Conservation (phyloP, 1,139 yeast species). For the Suhomyces taliae region DNA sequence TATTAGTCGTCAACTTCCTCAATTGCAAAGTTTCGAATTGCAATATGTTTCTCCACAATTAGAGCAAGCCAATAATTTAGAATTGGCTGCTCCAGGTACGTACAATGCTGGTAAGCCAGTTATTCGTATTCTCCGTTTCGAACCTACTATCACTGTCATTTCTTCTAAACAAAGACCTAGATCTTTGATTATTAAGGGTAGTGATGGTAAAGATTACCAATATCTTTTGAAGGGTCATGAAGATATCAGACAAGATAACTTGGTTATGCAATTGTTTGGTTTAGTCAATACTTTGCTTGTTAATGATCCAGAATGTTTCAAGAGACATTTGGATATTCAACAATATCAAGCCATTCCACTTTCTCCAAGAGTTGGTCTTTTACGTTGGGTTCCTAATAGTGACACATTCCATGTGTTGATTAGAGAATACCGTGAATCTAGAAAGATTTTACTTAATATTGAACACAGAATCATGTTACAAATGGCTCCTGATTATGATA, state of each 20-base stretch:
- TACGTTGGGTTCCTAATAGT: constrained; percentile 97
- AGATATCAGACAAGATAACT: constrained; percentile 94
- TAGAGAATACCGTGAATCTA: constrained; percentile 86
- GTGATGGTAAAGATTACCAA: constrained; percentile 87
- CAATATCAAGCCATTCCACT: constrained; percentile 91
- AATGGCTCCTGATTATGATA: constrained; percentile 98
- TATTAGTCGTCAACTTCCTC: constrained; percentile 86
- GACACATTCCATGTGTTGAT: constrained; percentile 95
- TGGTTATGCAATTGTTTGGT: constrained; percentile 97
- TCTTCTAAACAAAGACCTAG: constrained; percentile 97
- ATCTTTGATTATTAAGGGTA: constrained; percentile 72
- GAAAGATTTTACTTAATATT: constrained; percentile 84
- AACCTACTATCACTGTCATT: constrained; percentile 83
- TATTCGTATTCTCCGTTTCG: constrained; percentile 70
- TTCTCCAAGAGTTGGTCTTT: constrained; percentile 93
- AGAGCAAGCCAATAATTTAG: constrained; percentile 74
- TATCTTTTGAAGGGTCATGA: constrained; percentile 92
- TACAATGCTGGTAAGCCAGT: constrained; percentile 84
- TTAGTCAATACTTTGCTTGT: constrained; percentile 85
- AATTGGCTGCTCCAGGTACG: constrained; percentile 92
- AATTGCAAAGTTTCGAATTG: constrained; percentile 78
- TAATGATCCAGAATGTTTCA: constrained; percentile 94
- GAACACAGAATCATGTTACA: constrained; percentile 96
- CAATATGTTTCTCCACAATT: constrained; percentile 93
- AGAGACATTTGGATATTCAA: constrained; percentile 91